phyloP scores from a whole-genome alignment of 805 yeast genomes.

The Ogataea siamensis region DNA sequence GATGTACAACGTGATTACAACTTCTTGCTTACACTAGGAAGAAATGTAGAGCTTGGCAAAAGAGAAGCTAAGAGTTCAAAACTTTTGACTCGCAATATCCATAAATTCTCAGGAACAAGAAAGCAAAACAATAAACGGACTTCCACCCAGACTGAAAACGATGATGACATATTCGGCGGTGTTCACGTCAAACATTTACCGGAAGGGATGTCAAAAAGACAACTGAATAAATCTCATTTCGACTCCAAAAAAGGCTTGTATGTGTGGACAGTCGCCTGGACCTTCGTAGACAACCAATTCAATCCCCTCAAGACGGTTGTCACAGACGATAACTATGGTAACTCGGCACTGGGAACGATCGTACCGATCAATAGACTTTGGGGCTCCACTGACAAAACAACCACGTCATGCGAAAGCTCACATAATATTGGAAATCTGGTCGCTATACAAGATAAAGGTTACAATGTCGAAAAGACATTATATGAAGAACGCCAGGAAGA shows the following conservation, averaged over 20 bases:
- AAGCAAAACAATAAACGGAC: slow-evolving; percentile 15
- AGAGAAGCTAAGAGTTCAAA: slow-evolving; percentile 40
- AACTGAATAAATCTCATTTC: slow-evolving; percentile 64
- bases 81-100: neutral
- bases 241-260: slow-evolving; percentile 60
- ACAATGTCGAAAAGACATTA: no score
- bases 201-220: slow-evolving; percentile 68
- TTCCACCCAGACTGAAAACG: no score
- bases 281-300: slow-evolving; percentile 35
- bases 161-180: no score
- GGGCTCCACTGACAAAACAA: no score
- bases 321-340: slow-evolving; percentile 43
- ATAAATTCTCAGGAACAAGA: neutral
- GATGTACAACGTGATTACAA: slow-evolving; percentile 83
- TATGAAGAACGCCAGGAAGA: no score
- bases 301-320: slow-evolving; percentile 17
- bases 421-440: no score
- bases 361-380: no score
- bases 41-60: slow-evolving; percentile 60
- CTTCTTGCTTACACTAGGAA: slow-evolving; percentile 57
- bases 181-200: slow-evolving; percentile 65
- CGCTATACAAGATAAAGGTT: no score
- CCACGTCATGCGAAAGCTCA: no score
- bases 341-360: no score
- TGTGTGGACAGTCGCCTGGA: slow-evolving; percentile 83